These are phyloP conservation scores for Penicillium italicum DNA, from an alignment of 2,329 filamentous ascomycete species.

Conservation along the genomic window DNA sequence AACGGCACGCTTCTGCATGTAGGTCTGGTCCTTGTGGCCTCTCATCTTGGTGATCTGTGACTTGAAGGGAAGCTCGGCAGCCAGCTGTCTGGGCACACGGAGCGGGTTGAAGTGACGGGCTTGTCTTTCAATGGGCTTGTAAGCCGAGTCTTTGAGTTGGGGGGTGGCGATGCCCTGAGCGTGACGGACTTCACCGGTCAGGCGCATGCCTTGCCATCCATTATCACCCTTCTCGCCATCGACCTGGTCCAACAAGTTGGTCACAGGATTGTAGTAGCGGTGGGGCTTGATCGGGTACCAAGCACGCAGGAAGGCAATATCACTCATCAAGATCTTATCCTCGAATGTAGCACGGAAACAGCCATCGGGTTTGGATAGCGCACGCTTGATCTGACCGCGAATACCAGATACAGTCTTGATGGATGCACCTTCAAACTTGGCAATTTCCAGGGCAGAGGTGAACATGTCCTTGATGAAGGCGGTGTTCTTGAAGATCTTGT, in stretches of 20 bases:
- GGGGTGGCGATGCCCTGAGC: constrained; percentile 73
- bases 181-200: constrained; percentile 86
- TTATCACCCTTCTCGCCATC: constrained; percentile 31
- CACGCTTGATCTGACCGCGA: constrained; percentile 94
- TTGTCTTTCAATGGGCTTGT: constrained; percentile 60
- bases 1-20: constrained; percentile 95
- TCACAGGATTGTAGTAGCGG: constrained; percentile 94
- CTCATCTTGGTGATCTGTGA: constrained; percentile 82
- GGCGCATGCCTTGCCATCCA: constrained; percentile 83
- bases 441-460: constrained; percentile 84
- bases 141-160: constrained; percentile 76
- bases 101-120: constrained; percentile 72
- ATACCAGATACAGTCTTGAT: constrained; percentile 96
- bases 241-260: constrained; percentile 71
- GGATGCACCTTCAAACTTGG: constrained; percentile 94
- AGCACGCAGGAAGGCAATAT: constrained; percentile 91
- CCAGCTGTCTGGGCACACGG: constrained; percentile 50
- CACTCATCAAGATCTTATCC: constrained; percentile 94
- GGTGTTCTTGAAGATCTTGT: constrained; percentile 99
- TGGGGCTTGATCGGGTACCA: constrained; percentile 97
- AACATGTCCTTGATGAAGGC: constrained; percentile 99
- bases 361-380: constrained; percentile 87
- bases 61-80: constrained; percentile 84
- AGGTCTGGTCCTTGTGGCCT: constrained; percentile 75
- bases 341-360: constrained; percentile 97